These are phyloP conservation scores for Thuja plicata DNA, from an alignment of 83 land plant genomes.

Conservation along the genomic window DNA sequence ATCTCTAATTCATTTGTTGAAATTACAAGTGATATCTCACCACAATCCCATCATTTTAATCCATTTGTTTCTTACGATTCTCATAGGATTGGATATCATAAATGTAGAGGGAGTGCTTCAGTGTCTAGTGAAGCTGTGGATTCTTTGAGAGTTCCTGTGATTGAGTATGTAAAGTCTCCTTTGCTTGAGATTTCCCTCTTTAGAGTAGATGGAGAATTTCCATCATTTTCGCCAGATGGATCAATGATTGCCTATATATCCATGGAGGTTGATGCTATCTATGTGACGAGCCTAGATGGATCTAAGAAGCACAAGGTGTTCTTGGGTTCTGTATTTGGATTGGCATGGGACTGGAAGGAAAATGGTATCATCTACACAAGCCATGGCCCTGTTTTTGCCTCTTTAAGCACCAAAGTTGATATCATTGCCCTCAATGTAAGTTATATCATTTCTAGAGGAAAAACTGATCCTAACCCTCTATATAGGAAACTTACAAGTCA, in stretches of 20 bases:
- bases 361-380: conserved; percentile 41
- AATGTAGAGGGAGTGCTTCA: conserved; percentile 22
- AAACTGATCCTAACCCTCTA: conserved; percentile 23
- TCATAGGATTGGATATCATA: conserved; percentile 28
- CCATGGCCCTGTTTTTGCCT: conserved; percentile 20
- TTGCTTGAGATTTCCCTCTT: conserved; percentile 18
- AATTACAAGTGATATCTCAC: conserved; percentile 20
- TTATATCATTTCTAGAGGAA: background rate
- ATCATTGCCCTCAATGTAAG: conserved; percentile 12
- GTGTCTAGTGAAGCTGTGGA: background rate
- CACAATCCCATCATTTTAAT: conserved; percentile 32
- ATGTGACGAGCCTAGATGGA: conserved; percentile 32
- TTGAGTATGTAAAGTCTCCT: conserved; percentile 29
- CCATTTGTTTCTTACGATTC: conserved; percentile 38
- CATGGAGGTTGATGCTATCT: conserved; percentile 10
- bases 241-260: conserved; percentile 25
- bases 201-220: conserved; percentile 32
- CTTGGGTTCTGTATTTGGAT: conserved; percentile 25
- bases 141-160: background rate
- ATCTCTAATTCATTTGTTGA: conserved; percentile 15
- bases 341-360: conserved; percentile 12
- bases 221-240: conserved; percentile 40
- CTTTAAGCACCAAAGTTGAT: conserved; percentile 16
- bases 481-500: conserved; percentile 14
- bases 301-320: conserved; percentile 15